phyloP scores from a whole-genome alignment of 169 alveolate genomes.

The Eimeria acervulina region DNA sequence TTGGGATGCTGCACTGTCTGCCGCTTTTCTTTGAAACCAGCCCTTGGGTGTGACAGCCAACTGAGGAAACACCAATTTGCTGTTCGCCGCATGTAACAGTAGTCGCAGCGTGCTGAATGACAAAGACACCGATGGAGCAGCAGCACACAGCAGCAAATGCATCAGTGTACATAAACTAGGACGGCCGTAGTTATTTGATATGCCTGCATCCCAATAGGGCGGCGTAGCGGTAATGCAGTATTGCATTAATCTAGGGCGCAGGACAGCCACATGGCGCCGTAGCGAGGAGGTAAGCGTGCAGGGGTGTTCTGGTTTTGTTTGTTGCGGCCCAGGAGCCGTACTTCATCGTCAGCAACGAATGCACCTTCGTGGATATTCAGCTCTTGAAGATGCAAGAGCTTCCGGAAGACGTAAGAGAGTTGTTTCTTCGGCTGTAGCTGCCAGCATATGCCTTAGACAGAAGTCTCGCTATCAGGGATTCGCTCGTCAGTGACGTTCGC shows the following conservation, averaged over 20 bases:
- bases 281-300: too few species aligned
- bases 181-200: not conserved
- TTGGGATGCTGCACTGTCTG: not conserved
- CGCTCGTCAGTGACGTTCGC: not conserved
- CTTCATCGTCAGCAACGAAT: slow-evolving; percentile 96
- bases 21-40: not conserved
- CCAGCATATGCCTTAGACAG: not conserved
- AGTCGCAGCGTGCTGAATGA: not conserved
- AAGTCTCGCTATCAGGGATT: not conserved
- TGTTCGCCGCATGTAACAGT: not conserved
- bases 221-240: too few species aligned
- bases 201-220: not conserved
- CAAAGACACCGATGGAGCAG: not conserved
- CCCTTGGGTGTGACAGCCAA: not conserved
- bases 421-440: not conserved
- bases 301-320: not conserved
- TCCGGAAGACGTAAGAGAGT: slow-evolving; percentile 97
- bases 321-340: slow-evolving; percentile 87
- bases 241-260: too few species aligned
- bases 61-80: not conserved
- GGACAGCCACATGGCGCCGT: too few species aligned
- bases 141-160: not conserved
- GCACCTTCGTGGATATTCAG: slow-evolving; percentile 97
- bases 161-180: not conserved
- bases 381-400: slow-evolving; percentile 98